Percentiles rank a stretch among this genome's conserved stretches.
Evolutionary conservation across 176 grass and related monocot species (phyloP).

Genomic region (Phragmites australis): DNA sequence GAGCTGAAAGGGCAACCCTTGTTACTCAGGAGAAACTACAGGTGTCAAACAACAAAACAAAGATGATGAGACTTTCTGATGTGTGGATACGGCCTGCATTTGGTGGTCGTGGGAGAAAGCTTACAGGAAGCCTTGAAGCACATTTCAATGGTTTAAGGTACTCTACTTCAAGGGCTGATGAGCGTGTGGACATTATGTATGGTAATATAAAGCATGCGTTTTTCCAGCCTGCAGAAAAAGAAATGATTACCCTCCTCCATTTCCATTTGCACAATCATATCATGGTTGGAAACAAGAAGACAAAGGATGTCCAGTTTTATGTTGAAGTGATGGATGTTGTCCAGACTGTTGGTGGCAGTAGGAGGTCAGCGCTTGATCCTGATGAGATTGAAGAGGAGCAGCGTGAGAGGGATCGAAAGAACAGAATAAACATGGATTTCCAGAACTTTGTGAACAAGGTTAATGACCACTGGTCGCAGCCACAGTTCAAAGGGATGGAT

Average conservation of each 20-base stretch:
- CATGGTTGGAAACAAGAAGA: constrained; percentile 93
- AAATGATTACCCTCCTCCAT: constrained; percentile 92
- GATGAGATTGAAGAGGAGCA: constrained; percentile 97
- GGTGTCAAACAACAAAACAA: constrained; percentile 67
- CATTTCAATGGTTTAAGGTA: constrained; percentile 93
- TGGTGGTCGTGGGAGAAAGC: constrained; percentile 77
- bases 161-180: constrained; percentile 68
- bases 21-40: constrained; percentile 92
- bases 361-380: constrained; percentile 75
- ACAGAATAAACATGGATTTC: constrained; percentile 79
- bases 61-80: constrained; percentile 66
- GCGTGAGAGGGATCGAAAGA: constrained; percentile 82
- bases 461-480: constrained; percentile 72
- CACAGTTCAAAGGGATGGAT: constrained; percentile 66
- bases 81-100: constrained; percentile 85
- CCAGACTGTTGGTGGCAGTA: constrained; percentile 61
- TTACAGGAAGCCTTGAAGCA: constrained; percentile 68
- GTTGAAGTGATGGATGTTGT: constrained; percentile 99
- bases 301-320: constrained; percentile 92
- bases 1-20: constrained; percentile 87
- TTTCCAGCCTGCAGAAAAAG: constrained; percentile 86
- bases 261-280: constrained; percentile 92
- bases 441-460: constrained; percentile 89
- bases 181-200: constrained; percentile 84
- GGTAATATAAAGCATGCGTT: constrained; percentile 95